Evolutionary conservation across 2,329 filamentous ascomycete species (phyloP).

Genomic region (Colletotrichum sp.): DNA sequence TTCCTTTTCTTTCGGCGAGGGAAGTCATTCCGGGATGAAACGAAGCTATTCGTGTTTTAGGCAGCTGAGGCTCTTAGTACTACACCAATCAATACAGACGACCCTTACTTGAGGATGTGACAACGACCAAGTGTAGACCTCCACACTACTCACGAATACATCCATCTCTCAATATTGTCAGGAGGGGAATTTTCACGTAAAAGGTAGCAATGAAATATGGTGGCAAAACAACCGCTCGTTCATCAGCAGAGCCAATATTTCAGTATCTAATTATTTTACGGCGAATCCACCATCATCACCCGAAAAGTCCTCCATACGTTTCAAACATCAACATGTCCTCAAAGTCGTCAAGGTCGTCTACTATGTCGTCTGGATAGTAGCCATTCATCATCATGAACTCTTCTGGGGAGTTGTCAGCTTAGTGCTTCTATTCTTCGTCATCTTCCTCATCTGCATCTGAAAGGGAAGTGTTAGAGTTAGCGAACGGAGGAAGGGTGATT

Average conservation of each 20-base stretch:
- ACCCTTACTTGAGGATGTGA: background rate
- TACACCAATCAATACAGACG: background rate
- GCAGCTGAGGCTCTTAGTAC: background rate
- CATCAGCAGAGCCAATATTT: background rate
- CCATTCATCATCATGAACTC: background rate
- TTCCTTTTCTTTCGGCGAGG: background rate
- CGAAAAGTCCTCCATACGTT: background rate
- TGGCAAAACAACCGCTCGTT: background rate
- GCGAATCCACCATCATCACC: background rate
- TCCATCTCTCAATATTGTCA: background rate
- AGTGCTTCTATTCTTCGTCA: background rate
- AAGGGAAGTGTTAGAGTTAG: background rate
- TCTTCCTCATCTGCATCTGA: background rate
- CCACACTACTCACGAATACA: background rate
- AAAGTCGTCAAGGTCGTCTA: background rate
- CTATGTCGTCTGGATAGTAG: constrained; percentile 2
- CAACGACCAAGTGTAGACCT: background rate
- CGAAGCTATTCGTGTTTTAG: background rate
- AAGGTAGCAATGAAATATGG: background rate
- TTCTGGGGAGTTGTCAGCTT: background rate
- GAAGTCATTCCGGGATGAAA: background rate
- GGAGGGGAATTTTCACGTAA: accelerated
- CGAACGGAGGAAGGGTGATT: background rate
- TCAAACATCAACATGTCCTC: constrained; percentile 5
- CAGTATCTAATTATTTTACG: background rate